Conservation (phyloP, 345 rosid genomes). For the Turritis glabra region DNA sequence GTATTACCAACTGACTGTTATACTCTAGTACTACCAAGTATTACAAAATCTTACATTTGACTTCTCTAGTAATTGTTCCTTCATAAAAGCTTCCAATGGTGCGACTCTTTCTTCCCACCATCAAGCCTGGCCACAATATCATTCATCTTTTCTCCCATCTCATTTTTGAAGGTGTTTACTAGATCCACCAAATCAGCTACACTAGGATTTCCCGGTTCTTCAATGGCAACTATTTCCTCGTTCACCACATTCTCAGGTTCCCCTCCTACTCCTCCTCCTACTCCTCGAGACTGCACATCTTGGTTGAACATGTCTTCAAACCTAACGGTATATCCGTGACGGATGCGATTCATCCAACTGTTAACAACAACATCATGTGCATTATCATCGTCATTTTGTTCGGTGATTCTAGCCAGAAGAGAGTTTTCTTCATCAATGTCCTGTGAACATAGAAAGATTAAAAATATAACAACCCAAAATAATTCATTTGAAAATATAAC, state of each 20-base stretch:
- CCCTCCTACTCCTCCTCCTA: too few relatives aligned
- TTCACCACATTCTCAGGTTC: too few relatives aligned
- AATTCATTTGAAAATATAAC: too few relatives aligned
- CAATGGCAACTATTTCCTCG: too few relatives aligned
- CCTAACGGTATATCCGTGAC: not conserved
- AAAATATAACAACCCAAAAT: too few relatives aligned
- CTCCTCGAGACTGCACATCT: not conserved
- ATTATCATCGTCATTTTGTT: not conserved
- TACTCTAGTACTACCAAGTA: not conserved
- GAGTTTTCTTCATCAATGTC: not conserved
- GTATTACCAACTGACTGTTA: not conserved
- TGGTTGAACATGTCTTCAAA: not conserved
- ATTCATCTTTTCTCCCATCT: not conserved
- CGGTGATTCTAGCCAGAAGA: not conserved
- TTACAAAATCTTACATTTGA: not conserved
- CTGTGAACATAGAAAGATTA: too few relatives aligned
- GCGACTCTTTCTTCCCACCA: not conserved
- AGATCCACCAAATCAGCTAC: not conserved
- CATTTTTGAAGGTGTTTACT: not conserved
- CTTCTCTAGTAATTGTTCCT: not conserved
- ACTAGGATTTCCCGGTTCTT: fast-evolving
- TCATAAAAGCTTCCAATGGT: not conserved
- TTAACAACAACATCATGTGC: not conserved
- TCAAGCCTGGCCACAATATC: not conserved
- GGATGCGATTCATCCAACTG: not conserved